Evolutionary conservation across 345 rosid species (phyloP).

Genomic region (Pugionium dolabratum): DNA sequence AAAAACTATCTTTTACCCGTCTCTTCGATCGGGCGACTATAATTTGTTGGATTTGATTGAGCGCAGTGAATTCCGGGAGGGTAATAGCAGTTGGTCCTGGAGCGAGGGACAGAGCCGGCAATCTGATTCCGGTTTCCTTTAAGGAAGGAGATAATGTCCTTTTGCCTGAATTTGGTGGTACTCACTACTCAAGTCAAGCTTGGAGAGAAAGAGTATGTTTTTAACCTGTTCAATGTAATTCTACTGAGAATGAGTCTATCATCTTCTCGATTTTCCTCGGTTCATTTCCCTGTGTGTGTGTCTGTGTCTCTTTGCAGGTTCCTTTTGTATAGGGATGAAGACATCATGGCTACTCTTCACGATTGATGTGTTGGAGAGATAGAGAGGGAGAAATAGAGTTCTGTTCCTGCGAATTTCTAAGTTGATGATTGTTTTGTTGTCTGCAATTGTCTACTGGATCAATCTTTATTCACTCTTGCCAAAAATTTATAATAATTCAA

Average conservation of each 20-base stretch:
- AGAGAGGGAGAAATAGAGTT: not conserved
- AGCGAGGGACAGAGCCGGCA: constrained; percentile 57
- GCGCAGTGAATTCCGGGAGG: constrained; percentile 69
- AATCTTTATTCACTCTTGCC: not conserved
- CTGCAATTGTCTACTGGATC: constrained; percentile 7
- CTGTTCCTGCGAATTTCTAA: no score
- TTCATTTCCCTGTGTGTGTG: constrained; percentile 10
- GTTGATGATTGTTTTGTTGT: not conserved
- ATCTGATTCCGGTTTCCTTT: constrained; percentile 56
- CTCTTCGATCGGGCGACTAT: not conserved
- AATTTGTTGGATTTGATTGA: not conserved
- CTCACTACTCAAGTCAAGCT: constrained; percentile 62
- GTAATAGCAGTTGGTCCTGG: constrained; percentile 87
- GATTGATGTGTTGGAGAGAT: constrained; percentile 33
- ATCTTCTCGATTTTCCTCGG: not conserved
- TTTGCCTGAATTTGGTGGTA: constrained; percentile 71
- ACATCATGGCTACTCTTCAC: constrained; percentile 71
- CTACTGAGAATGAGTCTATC: constrained; percentile 4
- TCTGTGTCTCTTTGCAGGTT: constrained; percentile 47
- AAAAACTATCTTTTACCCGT: not conserved
- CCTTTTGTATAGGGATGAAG: constrained; percentile 69
- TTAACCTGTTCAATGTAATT: constrained; percentile 17
- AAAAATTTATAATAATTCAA: not conserved
- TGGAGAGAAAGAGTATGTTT: constrained; percentile 68
- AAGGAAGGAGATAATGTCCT: constrained; percentile 88